Conservation (phyloP, 768 basidiomycete species). For the Lentinula detonsa region DNA sequence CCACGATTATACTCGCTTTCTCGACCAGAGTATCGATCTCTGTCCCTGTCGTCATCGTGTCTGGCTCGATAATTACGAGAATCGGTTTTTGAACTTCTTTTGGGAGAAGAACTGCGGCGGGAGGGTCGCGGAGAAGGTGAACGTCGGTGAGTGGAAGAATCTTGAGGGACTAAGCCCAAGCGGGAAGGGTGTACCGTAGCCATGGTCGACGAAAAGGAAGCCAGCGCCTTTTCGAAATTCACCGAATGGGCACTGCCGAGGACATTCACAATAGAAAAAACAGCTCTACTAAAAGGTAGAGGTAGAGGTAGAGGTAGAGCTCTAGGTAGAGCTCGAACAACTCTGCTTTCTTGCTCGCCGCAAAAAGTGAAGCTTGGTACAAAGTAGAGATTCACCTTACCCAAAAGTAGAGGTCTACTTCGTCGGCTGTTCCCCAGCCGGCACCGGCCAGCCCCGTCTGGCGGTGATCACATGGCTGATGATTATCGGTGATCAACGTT, state of each 20-base stretch:
- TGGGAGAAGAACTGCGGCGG: slow-evolving; percentile 25
- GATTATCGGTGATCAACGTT: no score
- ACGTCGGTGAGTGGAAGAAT: slow-evolving; percentile 22
- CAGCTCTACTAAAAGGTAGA: neutral
- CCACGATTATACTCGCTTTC: slow-evolving; percentile 13
- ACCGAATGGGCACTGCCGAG: neutral
- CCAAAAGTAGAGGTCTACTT: no score
- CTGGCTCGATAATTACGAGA: slow-evolving; percentile 13
- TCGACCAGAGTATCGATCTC: slow-evolving; percentile 14
- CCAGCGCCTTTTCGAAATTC: no score
- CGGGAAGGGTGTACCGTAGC: slow-evolving; percentile 73
- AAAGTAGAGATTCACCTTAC: no score
- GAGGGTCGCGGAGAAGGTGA: slow-evolving; percentile 38
- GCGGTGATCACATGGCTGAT: no score
- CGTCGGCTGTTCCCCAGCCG: no score
- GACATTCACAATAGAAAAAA: neutral
- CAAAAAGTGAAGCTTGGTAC: no score
- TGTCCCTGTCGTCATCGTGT: slow-evolving; percentile 19
- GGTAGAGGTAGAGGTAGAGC: neutral
- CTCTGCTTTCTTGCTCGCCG: neutral
- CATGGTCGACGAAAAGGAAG: slow-evolving; percentile 30
- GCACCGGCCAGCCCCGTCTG: no score
- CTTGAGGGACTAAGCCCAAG: slow-evolving; percentile 56
- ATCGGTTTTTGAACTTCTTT: slow-evolving; percentile 19
- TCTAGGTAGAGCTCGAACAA: neutral